A percentile compares a stretch with the other conserved stretches of the same genome.
phyloP scores from a whole-genome alignment of 208 protist genomes.

The Trypanosomatidae sp. region DNA sequence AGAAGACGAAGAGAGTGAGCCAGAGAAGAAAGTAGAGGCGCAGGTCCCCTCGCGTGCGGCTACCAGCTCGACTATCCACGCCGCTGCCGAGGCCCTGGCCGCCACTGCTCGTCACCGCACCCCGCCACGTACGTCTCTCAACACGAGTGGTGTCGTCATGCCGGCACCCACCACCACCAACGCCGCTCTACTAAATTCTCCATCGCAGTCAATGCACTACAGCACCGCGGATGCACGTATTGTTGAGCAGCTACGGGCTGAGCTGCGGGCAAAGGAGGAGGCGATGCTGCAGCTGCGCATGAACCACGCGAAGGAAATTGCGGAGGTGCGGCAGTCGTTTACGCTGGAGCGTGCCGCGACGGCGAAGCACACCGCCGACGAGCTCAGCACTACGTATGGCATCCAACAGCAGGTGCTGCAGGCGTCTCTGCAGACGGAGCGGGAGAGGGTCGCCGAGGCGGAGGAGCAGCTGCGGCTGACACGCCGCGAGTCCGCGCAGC shows the following conservation, averaged over 20 bases:
- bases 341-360: conserved; percentile 36
- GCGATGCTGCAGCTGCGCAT: conserved; percentile 44
- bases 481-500: conserved; percentile 21
- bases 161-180: not conserved
- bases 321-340: conserved; percentile 45
- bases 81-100: too few relatives aligned
- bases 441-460: conserved; percentile 31
- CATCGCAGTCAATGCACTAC: too few relatives aligned
- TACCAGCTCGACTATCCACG: too few relatives aligned
- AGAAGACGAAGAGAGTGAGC: too few relatives aligned
- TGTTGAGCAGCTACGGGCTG: conserved; percentile 27
- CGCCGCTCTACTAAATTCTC: conserved; percentile 1
- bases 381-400: conserved; percentile 44
- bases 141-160: too few relatives aligned
- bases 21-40: too few relatives aligned
- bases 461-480: conserved; percentile 32
- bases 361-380: conserved; percentile 46
- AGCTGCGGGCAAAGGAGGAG: conserved; percentile 37
- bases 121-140: too few relatives aligned
- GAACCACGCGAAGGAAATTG: conserved; percentile 48
- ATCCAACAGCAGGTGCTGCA: conserved; percentile 56
- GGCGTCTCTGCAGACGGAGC: conserved; percentile 50
- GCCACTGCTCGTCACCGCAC: too few relatives aligned
- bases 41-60: too few relatives aligned
- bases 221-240: conserved; percentile 14